A percentile compares a stretch with the other conserved stretches of the same genome.
Evolutionary conservation across 495 filamentous ascomycete species (phyloP).

Genomic region (Parmelia sp.): DNA sequence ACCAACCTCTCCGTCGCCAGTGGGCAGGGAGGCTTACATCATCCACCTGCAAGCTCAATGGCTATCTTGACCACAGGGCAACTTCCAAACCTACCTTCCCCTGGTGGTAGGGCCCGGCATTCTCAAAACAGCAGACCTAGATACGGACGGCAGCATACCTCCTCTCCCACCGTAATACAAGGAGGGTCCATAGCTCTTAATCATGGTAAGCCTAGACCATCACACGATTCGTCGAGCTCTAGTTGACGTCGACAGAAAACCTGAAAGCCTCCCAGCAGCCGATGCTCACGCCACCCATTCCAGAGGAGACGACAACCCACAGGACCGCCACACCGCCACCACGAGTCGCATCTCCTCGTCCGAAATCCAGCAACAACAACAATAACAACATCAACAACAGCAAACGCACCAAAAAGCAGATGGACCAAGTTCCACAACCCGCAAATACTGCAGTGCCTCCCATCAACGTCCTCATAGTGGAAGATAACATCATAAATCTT

Average conservation of each 20-base stretch:
- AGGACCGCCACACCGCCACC: conserved; percentile 50
- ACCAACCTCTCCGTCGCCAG: conserved; percentile 27
- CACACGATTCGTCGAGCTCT: neutral
- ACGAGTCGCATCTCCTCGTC: conserved; percentile 54
- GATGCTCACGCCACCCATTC: conserved; percentile 53
- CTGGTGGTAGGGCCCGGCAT: conserved; percentile 52
- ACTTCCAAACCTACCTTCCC: conserved; percentile 76
- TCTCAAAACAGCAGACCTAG: conserved; percentile 47
- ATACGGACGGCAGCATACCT: conserved; percentile 64
- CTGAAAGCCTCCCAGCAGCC: conserved; percentile 28
- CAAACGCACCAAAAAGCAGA: conserved; percentile 32
- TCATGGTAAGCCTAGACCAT: conserved; percentile 20
- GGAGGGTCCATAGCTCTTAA: conserved; percentile 33
- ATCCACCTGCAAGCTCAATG: conserved; percentile 49
- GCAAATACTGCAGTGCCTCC: conserved; percentile 61
- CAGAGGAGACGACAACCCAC: conserved; percentile 34
- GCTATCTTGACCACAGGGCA: conserved; percentile 74
- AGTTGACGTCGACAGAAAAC: conserved; percentile 18
- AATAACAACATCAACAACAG: no score
- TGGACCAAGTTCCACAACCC: conserved; percentile 29
- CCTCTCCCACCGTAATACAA: conserved; percentile 66
- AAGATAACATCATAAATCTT: conserved; percentile 97
- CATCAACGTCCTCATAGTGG: conserved; percentile 95
- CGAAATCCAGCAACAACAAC: conserved; percentile 19
- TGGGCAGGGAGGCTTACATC: conserved; percentile 27